Conservation (phyloP, 495 filamentous ascomycete species). For the Apiosordaria backusii region DNA sequence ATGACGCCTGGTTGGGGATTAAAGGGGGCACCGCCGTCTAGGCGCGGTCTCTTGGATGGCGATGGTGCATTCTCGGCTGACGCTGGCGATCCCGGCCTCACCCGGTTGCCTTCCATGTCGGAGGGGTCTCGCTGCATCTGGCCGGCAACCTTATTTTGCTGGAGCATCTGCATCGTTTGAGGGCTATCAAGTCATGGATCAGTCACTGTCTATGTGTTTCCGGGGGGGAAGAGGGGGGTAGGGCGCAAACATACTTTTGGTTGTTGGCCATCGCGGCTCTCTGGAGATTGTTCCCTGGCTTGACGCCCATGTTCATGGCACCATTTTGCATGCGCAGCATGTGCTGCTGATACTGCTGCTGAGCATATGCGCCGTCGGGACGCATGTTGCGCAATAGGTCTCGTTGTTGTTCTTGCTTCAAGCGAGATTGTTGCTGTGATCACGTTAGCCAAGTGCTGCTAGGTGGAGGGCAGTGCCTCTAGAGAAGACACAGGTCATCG, state of each 20-base stretch:
- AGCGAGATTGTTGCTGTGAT: conserved; percentile 58
- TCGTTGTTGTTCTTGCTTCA: conserved; percentile 64
- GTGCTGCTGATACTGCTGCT: conserved; percentile 44
- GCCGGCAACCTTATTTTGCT: conserved; percentile 59
- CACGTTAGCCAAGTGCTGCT: background rate
- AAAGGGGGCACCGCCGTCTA: conserved; percentile 65
- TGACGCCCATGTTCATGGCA: conserved; percentile 47
- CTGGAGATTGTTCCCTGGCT: conserved; percentile 56
- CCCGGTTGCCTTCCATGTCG: conserved; percentile 79
- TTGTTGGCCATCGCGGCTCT: conserved; percentile 77
- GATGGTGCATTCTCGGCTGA: conserved; percentile 86
- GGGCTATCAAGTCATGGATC: conserved; percentile 46
- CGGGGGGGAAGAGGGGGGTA: background rate
- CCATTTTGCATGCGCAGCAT: conserved; percentile 49
- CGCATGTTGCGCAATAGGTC: conserved; percentile 65
- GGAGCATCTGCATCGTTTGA: conserved; percentile 61
- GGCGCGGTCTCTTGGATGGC: conserved; percentile 84
- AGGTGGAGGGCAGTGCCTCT: too few species aligned
- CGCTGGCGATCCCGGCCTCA: conserved; percentile 75
- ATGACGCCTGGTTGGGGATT: conserved; percentile 66
- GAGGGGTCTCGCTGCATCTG: conserved; percentile 84
- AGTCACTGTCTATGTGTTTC: background rate
- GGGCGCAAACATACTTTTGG: conserved; percentile 54
- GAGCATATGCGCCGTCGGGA: conserved; percentile 43
- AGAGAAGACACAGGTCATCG: conserved; percentile 17